phyloP scores from a whole-genome alignment of 1,284 basidiomycete species.

The Cryptococcus maquisensis region DNA sequence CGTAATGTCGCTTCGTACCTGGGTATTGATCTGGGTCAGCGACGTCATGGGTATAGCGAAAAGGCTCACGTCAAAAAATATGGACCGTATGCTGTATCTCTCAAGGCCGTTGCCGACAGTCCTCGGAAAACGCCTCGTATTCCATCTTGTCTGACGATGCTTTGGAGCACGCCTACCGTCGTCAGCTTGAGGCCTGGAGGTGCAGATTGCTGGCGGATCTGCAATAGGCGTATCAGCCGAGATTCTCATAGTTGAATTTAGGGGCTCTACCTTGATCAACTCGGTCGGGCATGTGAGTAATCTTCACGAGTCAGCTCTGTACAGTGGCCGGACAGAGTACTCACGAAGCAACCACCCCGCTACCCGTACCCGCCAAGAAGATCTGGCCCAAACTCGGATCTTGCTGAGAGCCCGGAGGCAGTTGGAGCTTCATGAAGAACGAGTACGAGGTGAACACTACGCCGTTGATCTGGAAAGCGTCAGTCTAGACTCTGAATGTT shows the following conservation, averaged over 20 bases:
- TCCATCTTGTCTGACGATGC: slow-evolving; percentile 59
- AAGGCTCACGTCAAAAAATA: slow-evolving; percentile 68
- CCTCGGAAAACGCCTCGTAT: slow-evolving; percentile 72
- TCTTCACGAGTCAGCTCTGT: slow-evolving; percentile 47
- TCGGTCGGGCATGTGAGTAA: slow-evolving; percentile 75
- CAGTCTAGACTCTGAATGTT: background rate
- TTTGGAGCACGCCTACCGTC: slow-evolving; percentile 54
- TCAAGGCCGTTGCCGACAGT: slow-evolving; percentile 62
- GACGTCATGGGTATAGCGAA: background rate
- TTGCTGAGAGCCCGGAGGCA: slow-evolving; percentile 15
- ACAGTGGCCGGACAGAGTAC: slow-evolving; percentile 36
- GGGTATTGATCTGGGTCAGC: background rate
- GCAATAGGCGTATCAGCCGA: background rate
- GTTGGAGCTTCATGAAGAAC: slow-evolving; percentile 42
- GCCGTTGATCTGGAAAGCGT: slow-evolving; percentile 42
- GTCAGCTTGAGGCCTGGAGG: slow-evolving; percentile 47
- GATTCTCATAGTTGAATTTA: background rate
- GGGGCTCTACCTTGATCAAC: slow-evolving; percentile 59
- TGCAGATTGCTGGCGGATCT: slow-evolving; percentile 65
- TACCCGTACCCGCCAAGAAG: slow-evolving; percentile 68
- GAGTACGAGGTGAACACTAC: slow-evolving; percentile 48
- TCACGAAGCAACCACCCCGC: slow-evolving; percentile 70
- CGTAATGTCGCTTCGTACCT: slow-evolving; percentile 71
- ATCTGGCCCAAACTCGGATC: slow-evolving; percentile 56
- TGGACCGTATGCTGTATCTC: slow-evolving; percentile 74